A percentile compares a stretch with the other conserved stretches of the same genome.
phyloP scores from a whole-genome alignment of 2,329 filamentous ascomycete species.

The Stagonosporopsis vannaccii region DNA sequence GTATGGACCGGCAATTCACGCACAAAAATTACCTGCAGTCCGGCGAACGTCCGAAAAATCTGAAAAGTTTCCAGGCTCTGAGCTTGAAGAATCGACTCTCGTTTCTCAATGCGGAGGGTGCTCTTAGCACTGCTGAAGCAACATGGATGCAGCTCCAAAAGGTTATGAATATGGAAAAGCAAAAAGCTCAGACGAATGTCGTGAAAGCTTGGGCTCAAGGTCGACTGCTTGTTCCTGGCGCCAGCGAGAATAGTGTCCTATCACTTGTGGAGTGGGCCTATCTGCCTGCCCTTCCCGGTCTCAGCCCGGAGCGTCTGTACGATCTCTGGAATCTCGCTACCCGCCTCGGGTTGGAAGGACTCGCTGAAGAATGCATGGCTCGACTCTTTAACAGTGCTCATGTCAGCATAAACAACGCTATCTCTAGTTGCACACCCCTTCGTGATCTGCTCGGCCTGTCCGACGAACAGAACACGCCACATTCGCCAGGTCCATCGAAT shows the following conservation, averaged over 20 bases:
- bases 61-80: neutral
- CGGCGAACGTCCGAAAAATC: neutral
- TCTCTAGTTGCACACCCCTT: slow-evolving; percentile 7
- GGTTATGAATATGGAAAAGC: slow-evolving; percentile 20
- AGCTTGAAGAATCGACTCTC: slow-evolving; percentile 1
- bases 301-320: slow-evolving; percentile 21
- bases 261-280: slow-evolving; percentile 33
- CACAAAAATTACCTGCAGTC: slow-evolving; percentile 6
- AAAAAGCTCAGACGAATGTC: neutral
- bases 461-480: neutral
- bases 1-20: slow-evolving; percentile 5
- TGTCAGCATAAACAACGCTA: slow-evolving; percentile 12
- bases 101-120: slow-evolving; percentile 18
- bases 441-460: slow-evolving; percentile 4
- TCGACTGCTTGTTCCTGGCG: slow-evolving; percentile 21
- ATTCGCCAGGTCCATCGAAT: neutral
- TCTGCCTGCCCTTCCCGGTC: slow-evolving; percentile 1
- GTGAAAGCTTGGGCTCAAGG: slow-evolving; percentile 28
- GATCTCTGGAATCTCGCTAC: slow-evolving; percentile 24
- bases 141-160: slow-evolving; percentile 8
- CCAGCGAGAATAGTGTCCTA: slow-evolving; percentile 15
- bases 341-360: slow-evolving; percentile 17
- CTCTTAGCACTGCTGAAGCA: slow-evolving; percentile 7
- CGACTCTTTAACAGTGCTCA: slow-evolving; percentile 15
- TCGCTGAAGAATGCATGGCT: slow-evolving; percentile 24